Percentiles rank a stretch among this genome's conserved stretches.
These are phyloP conservation scores for Dalbergia oliveri DNA, from an alignment of 306 rosid species.

Conservation along the genomic window DNA sequence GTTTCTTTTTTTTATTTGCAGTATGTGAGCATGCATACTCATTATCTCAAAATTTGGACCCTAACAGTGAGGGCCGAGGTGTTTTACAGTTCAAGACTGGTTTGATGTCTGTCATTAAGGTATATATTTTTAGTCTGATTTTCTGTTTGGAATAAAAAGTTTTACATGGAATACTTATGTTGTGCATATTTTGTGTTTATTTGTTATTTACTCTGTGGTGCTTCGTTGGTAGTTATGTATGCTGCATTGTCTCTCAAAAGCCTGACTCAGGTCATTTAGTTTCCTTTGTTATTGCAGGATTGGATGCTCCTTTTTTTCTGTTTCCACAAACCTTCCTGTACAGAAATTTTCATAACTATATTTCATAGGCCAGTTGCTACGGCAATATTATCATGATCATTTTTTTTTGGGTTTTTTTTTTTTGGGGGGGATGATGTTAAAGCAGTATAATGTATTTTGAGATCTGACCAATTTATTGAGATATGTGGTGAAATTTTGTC, in stretches of 20 bases:
- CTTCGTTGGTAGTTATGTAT: constrained; percentile 22
- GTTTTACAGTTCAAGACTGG: constrained; percentile 98
- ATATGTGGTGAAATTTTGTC: neutral
- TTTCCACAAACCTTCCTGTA: neutral
- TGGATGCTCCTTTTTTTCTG: neutral
- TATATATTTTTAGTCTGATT: constrained; percentile 42
- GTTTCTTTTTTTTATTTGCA: constrained; percentile 50
- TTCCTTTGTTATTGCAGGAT: constrained; percentile 15
- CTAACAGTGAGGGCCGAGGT: constrained; percentile 97
- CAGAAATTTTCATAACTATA: constrained; percentile 18
- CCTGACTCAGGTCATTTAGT: neutral
- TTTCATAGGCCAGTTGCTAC: neutral
- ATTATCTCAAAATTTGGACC: constrained; percentile 88
- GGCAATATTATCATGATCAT: constrained; percentile 29
- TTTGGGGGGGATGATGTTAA: neutral
- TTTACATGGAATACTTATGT: constrained; percentile 16
- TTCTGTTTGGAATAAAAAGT: neutral
- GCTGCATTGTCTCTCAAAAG: constrained; percentile 12
- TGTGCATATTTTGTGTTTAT: constrained; percentile 24
- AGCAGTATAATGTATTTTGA: neutral
- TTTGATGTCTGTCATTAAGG: constrained; percentile 97
- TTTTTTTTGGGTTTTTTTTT: constrained; percentile 10
- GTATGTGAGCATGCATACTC: constrained; percentile 98
- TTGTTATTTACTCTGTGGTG: constrained; percentile 24
- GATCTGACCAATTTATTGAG: neutral